Evolutionary conservation across 1,139 yeast species (phyloP).

Genomic region (Blastobotrys malaysiensis): DNA sequence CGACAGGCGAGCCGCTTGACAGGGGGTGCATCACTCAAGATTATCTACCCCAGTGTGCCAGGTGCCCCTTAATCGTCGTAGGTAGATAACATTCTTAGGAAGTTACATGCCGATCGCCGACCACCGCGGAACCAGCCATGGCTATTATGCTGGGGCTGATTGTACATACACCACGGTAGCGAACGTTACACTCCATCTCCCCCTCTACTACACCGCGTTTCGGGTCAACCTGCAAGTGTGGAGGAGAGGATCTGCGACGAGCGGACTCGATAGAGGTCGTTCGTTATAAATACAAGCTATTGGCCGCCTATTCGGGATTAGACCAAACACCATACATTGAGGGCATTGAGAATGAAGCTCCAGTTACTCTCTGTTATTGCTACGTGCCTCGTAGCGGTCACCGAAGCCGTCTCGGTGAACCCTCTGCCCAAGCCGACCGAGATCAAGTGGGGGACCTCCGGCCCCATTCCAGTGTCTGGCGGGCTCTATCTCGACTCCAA

Average conservation of each 20-base stretch:
- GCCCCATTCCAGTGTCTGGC: conserved; percentile 19
- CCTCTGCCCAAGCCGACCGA: conserved; percentile 25
- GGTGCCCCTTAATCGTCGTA: neutral
- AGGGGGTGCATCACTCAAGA: neutral
- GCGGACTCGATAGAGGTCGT: neutral
- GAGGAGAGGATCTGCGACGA: neutral
- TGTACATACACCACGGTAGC: too few species aligned
- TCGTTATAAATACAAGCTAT: neutral
- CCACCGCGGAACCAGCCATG: neutral
- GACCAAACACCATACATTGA: neutral
- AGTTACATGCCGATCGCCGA: neutral
- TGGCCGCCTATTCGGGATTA: neutral
- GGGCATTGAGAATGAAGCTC: neutral
- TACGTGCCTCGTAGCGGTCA: neutral
- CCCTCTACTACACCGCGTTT: neutral
- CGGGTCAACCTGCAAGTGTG: neutral
- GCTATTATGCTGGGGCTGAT: neutral
- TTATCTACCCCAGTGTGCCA: neutral
- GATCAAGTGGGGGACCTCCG: conserved; percentile 23
- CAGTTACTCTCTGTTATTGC: neutral
- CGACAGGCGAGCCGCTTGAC: neutral
- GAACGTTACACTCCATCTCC: neutral
- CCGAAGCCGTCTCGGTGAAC: conserved; percentile 17
- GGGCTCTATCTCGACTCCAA: conserved; percentile 9
- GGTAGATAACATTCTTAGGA: neutral